Conservation (phyloP, 495 filamentous ascomycete species). For the Penicillium tannophilum region DNA sequence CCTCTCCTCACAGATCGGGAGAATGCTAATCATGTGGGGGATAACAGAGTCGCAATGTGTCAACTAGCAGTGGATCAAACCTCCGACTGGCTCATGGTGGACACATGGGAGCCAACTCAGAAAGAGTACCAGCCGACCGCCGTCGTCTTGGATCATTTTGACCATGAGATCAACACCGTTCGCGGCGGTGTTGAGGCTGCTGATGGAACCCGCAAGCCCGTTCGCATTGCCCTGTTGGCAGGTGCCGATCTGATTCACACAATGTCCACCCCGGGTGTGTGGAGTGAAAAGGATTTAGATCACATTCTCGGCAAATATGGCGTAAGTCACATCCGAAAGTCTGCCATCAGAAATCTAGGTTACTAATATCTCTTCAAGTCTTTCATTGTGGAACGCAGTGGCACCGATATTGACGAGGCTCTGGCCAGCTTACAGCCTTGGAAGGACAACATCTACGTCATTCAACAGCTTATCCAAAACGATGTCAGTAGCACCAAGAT, state of each 20-base stretch:
- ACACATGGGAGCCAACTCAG: slow-evolving; percentile 75
- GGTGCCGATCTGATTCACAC: slow-evolving; percentile 88
- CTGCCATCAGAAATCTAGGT: neutral
- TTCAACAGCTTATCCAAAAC: slow-evolving; percentile 87
- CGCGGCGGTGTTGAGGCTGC: slow-evolving; percentile 70
- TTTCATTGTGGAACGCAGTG: slow-evolving; percentile 86
- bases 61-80: slow-evolving; percentile 76
- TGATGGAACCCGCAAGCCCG: slow-evolving; percentile 59
- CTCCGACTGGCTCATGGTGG: slow-evolving; percentile 81
- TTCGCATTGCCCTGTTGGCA: slow-evolving; percentile 73
- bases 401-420: slow-evolving; percentile 87
- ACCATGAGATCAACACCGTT: slow-evolving; percentile 81
- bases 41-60: slow-evolving; percentile 64
- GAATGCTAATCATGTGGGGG: neutral
- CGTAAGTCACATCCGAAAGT: slow-evolving; percentile 31
- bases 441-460: slow-evolving; percentile 81
- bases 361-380: slow-evolving; percentile 39
- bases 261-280: slow-evolving; percentile 75
- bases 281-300: slow-evolving; percentile 80
- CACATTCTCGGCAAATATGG: slow-evolving; percentile 87
- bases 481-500: slow-evolving; percentile 91
- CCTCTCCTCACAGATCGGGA: neutral
- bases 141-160: slow-evolving; percentile 84
- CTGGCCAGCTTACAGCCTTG: slow-evolving; percentile 71
- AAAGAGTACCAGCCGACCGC: slow-evolving; percentile 87